Evolutionary conservation across 176 grass and related monocot genomes (phyloP).

Genomic region (Dactylis glomerata): DNA sequence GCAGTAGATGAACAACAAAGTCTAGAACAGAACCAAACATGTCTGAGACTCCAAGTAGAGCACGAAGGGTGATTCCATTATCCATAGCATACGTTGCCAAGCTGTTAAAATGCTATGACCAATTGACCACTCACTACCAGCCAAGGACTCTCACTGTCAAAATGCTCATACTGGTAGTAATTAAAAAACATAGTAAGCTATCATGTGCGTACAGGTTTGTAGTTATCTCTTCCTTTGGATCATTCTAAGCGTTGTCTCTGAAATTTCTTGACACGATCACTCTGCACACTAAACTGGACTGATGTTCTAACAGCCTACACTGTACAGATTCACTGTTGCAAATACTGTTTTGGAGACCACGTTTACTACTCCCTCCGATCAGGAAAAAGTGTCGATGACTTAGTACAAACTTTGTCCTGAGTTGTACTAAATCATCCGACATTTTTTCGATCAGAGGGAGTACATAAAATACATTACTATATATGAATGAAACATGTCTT

Average conservation of each 20-base stretch:
- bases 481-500: not conserved
- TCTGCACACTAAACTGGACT: not conserved
- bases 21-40: not conserved
- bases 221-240: not conserved
- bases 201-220: not conserved
- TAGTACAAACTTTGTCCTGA: too few species aligned
- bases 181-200: not conserved
- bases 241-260: not conserved
- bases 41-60: not conserved
- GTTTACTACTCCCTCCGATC: too few species aligned
- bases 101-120: not conserved
- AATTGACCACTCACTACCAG: not conserved
- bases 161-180: not conserved
- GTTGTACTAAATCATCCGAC: too few species aligned
- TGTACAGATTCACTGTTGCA: not conserved
- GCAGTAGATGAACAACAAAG: not conserved
- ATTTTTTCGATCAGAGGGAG: too few species aligned
- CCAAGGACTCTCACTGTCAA: not conserved
- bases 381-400: too few species aligned
- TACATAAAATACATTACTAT: not conserved
- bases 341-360: not conserved
- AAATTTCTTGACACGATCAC: slow-evolving; percentile 7
- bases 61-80: not conserved
- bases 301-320: not conserved
- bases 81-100: not conserved